Percentiles rank a stretch among this genome's conserved stretches.
Evolutionary conservation across 768 basidiomycete species (phyloP).

Genomic region (Leccinum aurantiacum): DNA sequence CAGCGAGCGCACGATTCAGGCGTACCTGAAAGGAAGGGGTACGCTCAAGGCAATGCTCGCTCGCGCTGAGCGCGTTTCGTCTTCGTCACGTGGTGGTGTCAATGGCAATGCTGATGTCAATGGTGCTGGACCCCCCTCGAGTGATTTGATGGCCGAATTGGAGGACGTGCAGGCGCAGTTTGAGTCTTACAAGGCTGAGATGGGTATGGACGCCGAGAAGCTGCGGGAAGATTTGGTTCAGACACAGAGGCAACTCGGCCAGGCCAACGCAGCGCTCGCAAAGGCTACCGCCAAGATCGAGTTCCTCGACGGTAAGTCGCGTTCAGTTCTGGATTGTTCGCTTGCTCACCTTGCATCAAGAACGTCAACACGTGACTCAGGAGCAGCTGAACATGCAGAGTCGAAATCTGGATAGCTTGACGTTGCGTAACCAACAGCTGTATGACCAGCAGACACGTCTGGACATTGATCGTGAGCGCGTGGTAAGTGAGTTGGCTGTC

Average conservation of each 20-base stretch:
- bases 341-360: slow-evolving; percentile 34
- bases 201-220: slow-evolving; percentile 70
- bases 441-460: slow-evolving; percentile 71
- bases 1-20: slow-evolving; percentile 69
- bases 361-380: slow-evolving; percentile 68
- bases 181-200: slow-evolving; percentile 77
- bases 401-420: slow-evolving; percentile 64
- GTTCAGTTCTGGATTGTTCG: not conserved
- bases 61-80: slow-evolving; percentile 41
- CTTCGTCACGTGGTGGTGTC: slow-evolving; percentile 15
- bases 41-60: slow-evolving; percentile 74
- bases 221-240: slow-evolving; percentile 67
- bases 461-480: slow-evolving; percentile 72
- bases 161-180: slow-evolving; percentile 77
- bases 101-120: slow-evolving; percentile 41
- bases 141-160: slow-evolving; percentile 57
- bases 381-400: slow-evolving; percentile 64
- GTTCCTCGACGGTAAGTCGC: slow-evolving; percentile 63
- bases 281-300: slow-evolving; percentile 84
- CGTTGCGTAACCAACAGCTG: slow-evolving; percentile 68
- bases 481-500: slow-evolving; percentile 62
- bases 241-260: slow-evolving; percentile 68
- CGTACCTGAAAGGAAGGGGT: slow-evolving; percentile 86
- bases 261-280: slow-evolving; percentile 65
- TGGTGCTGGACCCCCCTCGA: slow-evolving; percentile 20